phyloP scores from a whole-genome alignment of 768 basidiomycete species.

The Termitomyces sp. region DNA sequence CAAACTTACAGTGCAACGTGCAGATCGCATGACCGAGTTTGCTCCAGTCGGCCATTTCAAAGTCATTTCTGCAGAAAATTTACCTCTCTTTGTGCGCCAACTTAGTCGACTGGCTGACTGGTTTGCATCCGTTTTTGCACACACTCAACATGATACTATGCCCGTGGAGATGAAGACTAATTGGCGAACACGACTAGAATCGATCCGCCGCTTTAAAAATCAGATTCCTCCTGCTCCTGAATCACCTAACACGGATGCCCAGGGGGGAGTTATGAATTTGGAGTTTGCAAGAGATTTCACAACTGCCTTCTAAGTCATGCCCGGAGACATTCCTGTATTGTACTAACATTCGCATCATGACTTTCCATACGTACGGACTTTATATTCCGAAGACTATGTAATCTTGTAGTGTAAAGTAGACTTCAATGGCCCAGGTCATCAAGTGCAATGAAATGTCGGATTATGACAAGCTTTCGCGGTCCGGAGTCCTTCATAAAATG shows the following conservation, averaged over 20 bases:
- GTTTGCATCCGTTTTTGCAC: conserved; percentile 80
- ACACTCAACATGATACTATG: conserved; percentile 65
- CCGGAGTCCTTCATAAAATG: no score
- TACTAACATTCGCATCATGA: background rate
- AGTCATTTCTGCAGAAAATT: conserved; percentile 81
- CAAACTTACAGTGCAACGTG: conserved; percentile 88
- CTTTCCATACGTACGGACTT: background rate
- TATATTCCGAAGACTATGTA: background rate
- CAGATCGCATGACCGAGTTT: conserved; percentile 90
- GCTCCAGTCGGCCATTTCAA: conserved; percentile 91
- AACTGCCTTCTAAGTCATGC: conserved; percentile 32
- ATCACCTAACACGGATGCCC: conserved; percentile 16
- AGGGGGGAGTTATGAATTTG: conserved; percentile 45
- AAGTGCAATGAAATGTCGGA: no score
- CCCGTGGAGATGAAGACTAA: conserved; percentile 82
- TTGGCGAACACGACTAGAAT: conserved; percentile 77
- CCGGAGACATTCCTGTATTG: conserved; percentile 1
- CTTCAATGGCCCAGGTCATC: no score
- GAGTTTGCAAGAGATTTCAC: conserved; percentile 57
- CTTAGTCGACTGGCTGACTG: conserved; percentile 85
- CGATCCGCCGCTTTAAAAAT: conserved; percentile 66
- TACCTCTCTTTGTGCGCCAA: conserved; percentile 86
- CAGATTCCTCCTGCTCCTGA: conserved; percentile 27
- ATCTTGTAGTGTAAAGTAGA: background rate
- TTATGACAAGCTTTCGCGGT: no score